Conservation (phyloP, 2,329 filamentous ascomycete species). For the Sclerotinia borealis region DNA sequence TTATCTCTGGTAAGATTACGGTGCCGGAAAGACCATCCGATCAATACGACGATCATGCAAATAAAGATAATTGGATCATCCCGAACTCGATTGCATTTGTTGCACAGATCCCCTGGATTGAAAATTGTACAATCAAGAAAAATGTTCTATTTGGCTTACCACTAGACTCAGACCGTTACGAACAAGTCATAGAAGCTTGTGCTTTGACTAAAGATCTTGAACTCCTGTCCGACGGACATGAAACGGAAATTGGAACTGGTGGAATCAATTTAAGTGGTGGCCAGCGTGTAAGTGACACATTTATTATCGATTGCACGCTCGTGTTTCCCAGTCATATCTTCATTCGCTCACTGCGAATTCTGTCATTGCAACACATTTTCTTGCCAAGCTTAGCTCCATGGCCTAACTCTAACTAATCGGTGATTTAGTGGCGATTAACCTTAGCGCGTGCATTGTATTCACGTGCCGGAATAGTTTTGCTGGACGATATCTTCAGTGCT, state of each 20-base stretch:
- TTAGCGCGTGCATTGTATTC: conserved; percentile 75
- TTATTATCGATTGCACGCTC: neutral
- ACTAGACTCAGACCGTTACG: conserved; percentile 58
- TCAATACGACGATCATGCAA: conserved; percentile 55
- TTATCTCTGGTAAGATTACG: conserved; percentile 55
- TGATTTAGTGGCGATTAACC: conserved; percentile 58
- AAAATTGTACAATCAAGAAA: conserved; percentile 68
- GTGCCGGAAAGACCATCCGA: conserved; percentile 42
- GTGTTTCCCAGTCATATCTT: neutral
- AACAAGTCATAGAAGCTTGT: conserved; percentile 61
- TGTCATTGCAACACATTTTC: neutral
- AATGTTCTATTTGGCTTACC: conserved; percentile 74
- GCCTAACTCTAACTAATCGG: conserved; percentile 36
- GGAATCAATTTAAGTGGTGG: conserved; percentile 78
- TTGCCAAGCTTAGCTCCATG: neutral
- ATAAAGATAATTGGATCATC: conserved; percentile 57
- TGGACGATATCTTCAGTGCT: conserved; percentile 78
- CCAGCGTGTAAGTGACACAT: conserved; percentile 38
- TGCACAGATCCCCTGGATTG: conserved; percentile 76
- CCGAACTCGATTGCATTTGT: conserved; percentile 64
- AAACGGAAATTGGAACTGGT: conserved; percentile 74
- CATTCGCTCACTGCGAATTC: neutral
- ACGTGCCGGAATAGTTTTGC: conserved; percentile 64
- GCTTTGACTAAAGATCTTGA: conserved; percentile 67
- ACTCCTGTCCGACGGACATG: conserved; percentile 67